Evolutionary conservation across 306 rosid genomes (phyloP).

Genomic region (Hippophae tibetana): DNA sequence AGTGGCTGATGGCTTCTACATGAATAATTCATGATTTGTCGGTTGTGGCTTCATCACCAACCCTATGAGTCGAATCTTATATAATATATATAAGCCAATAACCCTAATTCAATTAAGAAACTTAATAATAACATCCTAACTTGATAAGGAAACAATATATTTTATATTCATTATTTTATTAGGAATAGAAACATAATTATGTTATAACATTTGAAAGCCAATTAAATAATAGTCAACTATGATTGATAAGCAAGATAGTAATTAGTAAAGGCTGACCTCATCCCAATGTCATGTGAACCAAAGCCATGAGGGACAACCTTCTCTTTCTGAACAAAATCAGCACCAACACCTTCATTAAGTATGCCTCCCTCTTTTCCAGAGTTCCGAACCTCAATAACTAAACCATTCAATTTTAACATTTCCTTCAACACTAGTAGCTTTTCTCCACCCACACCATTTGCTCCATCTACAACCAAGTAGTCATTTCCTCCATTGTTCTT

Average conservation of each 20-base stretch:
- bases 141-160: too few relatives aligned
- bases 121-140: too few relatives aligned
- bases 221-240: neutral
- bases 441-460: constrained; percentile 88
- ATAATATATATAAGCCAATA: too few relatives aligned
- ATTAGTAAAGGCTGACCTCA: constrained; percentile 41
- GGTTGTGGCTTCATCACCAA: too few relatives aligned
- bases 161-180: too few relatives aligned
- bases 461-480: constrained; percentile 73
- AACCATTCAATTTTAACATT: constrained; percentile 41
- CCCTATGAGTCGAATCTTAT: too few relatives aligned
- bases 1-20: too few relatives aligned
- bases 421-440: constrained; percentile 49
- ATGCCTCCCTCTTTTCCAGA: constrained; percentile 64
- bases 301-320: constrained; percentile 62
- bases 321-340: constrained; percentile 98
- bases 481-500: constrained; percentile 20
- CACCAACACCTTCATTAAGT: constrained; percentile 90
- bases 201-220: too few relatives aligned
- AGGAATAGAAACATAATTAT: too few relatives aligned
- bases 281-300: constrained; percentile 55
- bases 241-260: neutral
- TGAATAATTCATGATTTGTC: too few relatives aligned
- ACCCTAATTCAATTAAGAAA: too few relatives aligned
- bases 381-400: constrained; percentile 67